These are phyloP conservation scores for Candida nemodendra DNA, from an alignment of 805 yeast species.

Conservation along the genomic window DNA sequence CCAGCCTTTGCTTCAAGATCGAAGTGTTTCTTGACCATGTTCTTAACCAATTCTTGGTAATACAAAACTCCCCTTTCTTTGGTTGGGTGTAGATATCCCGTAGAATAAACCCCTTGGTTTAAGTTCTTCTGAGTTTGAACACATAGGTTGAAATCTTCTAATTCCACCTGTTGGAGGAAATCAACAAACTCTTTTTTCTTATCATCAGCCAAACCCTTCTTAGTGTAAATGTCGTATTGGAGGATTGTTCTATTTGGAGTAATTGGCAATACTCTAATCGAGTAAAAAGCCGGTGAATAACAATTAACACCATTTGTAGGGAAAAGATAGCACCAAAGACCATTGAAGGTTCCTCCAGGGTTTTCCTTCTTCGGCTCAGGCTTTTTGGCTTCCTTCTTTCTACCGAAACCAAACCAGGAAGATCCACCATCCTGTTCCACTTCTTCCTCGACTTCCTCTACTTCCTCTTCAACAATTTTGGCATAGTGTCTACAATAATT, in stretches of 20 bases:
- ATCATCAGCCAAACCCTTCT: conserved; percentile 52
- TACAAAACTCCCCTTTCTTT: conserved; percentile 59
- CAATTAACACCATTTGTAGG: conserved; percentile 64
- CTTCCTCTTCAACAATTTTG: conserved; percentile 42
- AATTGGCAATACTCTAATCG: conserved; percentile 57
- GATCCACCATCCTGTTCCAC: conserved; percentile 36
- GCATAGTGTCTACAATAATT: conserved; percentile 64
- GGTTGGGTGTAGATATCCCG: conserved; percentile 58
- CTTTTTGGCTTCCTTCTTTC: conserved; percentile 26
- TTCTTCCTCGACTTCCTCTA: conserved; percentile 28
- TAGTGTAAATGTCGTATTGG: conserved; percentile 60
- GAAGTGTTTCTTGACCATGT: conserved; percentile 57
- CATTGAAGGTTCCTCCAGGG: conserved; percentile 61
- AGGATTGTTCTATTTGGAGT: conserved; percentile 52
- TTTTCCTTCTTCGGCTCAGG: conserved; percentile 37
- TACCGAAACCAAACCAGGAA: conserved; percentile 56
- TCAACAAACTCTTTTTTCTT: conserved; percentile 62
- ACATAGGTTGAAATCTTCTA: conserved; percentile 62
- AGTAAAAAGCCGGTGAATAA: conserved; percentile 66
- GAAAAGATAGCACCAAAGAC: conserved; percentile 60
- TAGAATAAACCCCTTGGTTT: conserved; percentile 57
- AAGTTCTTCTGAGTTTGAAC: conserved; percentile 59
- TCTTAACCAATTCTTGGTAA: conserved; percentile 53
- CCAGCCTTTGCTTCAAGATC: conserved; percentile 46
- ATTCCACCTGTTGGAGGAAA: conserved; percentile 58